These are phyloP conservation scores for Eimeria mitis DNA, from an alignment of 169 alveolate genomes.

Conservation along the genomic window DNA sequence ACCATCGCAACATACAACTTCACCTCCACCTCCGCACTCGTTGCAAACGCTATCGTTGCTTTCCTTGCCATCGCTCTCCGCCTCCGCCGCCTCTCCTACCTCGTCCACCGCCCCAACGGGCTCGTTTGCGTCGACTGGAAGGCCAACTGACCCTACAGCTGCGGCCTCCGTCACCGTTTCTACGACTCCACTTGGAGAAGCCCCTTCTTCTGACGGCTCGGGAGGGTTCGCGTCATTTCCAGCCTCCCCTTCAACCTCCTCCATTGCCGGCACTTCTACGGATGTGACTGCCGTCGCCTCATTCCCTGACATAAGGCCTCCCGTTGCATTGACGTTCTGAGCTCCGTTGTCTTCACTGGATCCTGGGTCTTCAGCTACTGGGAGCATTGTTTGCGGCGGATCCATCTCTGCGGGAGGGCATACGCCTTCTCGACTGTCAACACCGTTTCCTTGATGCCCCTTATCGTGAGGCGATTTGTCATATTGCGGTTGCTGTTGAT, in stretches of 20 bases:
- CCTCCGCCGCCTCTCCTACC: conserved; percentile 43
- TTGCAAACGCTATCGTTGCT: conserved; percentile 85
- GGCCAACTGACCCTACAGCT: conserved; percentile 18
- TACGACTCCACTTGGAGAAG: background rate
- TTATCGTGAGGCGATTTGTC: background rate
- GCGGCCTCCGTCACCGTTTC: conserved; percentile 1
- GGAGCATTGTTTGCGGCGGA: background rate
- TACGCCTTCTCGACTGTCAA: background rate
- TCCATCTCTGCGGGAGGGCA: background rate
- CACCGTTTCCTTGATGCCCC: background rate
- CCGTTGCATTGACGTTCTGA: background rate
- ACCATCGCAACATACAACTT: conserved; percentile 87
- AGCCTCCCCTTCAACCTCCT: conserved; percentile 29
- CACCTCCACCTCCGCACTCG: conserved; percentile 87
- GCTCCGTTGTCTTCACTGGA: conserved; percentile 1
- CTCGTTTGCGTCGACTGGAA: conserved; percentile 5
- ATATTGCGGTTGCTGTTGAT: conserved; percentile 2
- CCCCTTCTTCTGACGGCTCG: conserved; percentile 21
- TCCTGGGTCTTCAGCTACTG: background rate
- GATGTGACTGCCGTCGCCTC: conserved; percentile 9
- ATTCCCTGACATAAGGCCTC: background rate
- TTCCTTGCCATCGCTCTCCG: conserved; percentile 78
- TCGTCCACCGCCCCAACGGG: conserved; percentile 36
- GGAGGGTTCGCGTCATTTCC: conserved; percentile 8
- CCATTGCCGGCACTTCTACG: background rate